Evolutionary conservation across 306 rosid genomes (phyloP).

Genomic region (Malus sylvestris): DNA sequence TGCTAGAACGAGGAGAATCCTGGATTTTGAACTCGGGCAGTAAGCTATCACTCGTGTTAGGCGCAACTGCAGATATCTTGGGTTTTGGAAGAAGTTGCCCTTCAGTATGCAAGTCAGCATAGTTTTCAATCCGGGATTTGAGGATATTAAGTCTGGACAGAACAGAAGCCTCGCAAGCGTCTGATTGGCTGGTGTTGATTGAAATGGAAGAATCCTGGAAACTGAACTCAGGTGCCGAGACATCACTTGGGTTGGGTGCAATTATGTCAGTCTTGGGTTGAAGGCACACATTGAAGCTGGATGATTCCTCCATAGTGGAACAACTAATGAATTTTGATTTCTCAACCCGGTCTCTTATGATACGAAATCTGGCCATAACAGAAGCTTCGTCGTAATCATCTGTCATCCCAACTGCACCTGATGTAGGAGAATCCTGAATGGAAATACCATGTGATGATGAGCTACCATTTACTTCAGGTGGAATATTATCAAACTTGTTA

Average conservation of each 20-base stretch:
- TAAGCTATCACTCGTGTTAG: slow-evolving; percentile 16
- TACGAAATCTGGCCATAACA: slow-evolving; percentile 45
- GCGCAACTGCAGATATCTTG: not conserved
- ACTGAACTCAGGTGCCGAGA: slow-evolving; percentile 14
- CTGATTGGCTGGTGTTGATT: slow-evolving; percentile 10
- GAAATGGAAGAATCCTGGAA: slow-evolving; percentile 23
- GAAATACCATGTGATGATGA: slow-evolving; percentile 16
- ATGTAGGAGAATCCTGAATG: slow-evolving; percentile 22
- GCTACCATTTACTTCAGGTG: slow-evolving; percentile 12
- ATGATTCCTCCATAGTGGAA: not conserved
- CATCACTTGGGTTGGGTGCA: slow-evolving; percentile 10
- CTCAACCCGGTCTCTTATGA: slow-evolving; percentile 34
- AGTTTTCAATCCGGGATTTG: slow-evolving; percentile 31
- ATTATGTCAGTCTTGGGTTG: not conserved
- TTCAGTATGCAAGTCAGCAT: slow-evolving; percentile 16
- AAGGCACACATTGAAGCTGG: not conserved
- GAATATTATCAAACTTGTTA: slow-evolving; percentile 19
- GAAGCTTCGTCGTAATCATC: slow-evolving; percentile 53
- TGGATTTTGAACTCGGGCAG: slow-evolving; percentile 8
- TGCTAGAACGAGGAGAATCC: slow-evolving; percentile 23
- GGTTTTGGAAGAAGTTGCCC: slow-evolving; percentile 15
- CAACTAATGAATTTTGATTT: slow-evolving; percentile 11
- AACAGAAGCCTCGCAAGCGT: slow-evolving; percentile 46
- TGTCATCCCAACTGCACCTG: slow-evolving; percentile 14
- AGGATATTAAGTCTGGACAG: slow-evolving; percentile 46